Evolutionary conservation across 225 moss, liverwort and hornwort species (phyloP).

Genomic region (Anthoceros angustus): DNA sequence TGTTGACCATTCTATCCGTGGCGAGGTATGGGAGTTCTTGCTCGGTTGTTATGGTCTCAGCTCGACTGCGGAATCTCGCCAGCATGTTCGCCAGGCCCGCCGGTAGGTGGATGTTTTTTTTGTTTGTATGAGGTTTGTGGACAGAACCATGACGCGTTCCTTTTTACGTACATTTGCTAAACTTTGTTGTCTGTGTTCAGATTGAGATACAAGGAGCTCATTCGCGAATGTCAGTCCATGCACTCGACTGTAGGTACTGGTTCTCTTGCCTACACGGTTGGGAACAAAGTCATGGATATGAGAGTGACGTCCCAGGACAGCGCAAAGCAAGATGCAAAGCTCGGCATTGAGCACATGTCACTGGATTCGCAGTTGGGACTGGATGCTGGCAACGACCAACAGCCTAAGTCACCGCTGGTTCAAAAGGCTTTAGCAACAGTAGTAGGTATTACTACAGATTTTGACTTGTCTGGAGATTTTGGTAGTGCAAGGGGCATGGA

Average conservation of each 20-base stretch:
- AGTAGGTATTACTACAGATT: constrained; percentile 5
- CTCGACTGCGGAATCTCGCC: constrained; percentile 52
- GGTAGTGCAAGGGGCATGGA: constrained; percentile 7
- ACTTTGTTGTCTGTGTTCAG: constrained; percentile 12
- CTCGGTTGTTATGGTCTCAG: constrained; percentile 67
- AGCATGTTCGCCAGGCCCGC: constrained; percentile 59
- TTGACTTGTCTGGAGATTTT: constrained; percentile 11
- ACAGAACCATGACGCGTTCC: no score
- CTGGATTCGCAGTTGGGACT: constrained; percentile 5
- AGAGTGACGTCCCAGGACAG: constrained; percentile 35
- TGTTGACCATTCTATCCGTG: constrained; percentile 80
- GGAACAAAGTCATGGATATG: constrained; percentile 76
- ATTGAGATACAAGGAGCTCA: constrained; percentile 63
- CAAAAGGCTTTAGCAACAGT: constrained; percentile 5
- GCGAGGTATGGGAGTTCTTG: constrained; percentile 89
- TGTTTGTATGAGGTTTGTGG: neutral
- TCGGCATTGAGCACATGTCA: constrained; percentile 7
- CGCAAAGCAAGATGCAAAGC: constrained; percentile 10
- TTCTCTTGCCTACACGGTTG: constrained; percentile 64
- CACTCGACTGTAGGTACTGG: constrained; percentile 78
- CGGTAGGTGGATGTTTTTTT: constrained; percentile 18
- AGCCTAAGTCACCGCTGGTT: constrained; percentile 3
- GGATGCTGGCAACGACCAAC: constrained; percentile 10
- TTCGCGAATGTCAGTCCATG: constrained; percentile 72
- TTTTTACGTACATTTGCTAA: no score